These are phyloP conservation scores for Harringtonia aguacate DNA, from an alignment of 2,329 filamentous ascomycete species.

Conservation along the genomic window DNA sequence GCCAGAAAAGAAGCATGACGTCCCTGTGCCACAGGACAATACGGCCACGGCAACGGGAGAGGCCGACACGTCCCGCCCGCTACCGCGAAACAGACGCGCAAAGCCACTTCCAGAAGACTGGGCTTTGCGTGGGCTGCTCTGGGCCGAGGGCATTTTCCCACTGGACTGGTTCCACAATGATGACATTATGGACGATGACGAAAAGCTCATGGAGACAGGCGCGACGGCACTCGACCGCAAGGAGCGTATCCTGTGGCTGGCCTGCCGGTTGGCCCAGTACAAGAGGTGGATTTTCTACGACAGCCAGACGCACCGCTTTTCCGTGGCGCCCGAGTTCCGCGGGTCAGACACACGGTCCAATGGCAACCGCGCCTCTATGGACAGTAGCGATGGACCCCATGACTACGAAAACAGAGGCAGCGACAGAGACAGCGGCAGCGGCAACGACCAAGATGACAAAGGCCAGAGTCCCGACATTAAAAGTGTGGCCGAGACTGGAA, in stretches of 20 bases:
- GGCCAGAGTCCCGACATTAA: no score
- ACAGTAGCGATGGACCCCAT: no score
- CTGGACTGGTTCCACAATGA: conserved; percentile 40
- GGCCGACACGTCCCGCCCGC: background rate
- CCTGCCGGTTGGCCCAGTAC: conserved; percentile 30
- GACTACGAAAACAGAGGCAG: no score
- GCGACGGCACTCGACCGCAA: conserved; percentile 47
- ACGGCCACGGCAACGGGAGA: no score
- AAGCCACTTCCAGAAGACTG: conserved; percentile 60
- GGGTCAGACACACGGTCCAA: no score
- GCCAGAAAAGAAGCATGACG: background rate
- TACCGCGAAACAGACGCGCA: conserved; percentile 21
- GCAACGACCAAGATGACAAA: no score
- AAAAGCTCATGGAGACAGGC: conserved; percentile 50
- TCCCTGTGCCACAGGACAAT: no score
- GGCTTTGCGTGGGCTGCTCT: conserved; percentile 52
- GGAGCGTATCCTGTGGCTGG: conserved; percentile 50
- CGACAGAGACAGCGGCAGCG: no score
- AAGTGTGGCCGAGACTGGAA: no score
- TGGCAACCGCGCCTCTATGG: no score
- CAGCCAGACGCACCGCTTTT: conserved; percentile 24
- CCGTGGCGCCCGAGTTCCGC: conserved; percentile 15
- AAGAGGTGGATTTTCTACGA: conserved; percentile 38
- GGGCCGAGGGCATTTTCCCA: conserved; percentile 48
- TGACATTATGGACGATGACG: conserved; percentile 51